Evolutionary conservation across 345 rosid genomes (phyloP), one percentile per base, ranked within the genome.

Genomic region (Euphorbia pulcherrima): DNA sequence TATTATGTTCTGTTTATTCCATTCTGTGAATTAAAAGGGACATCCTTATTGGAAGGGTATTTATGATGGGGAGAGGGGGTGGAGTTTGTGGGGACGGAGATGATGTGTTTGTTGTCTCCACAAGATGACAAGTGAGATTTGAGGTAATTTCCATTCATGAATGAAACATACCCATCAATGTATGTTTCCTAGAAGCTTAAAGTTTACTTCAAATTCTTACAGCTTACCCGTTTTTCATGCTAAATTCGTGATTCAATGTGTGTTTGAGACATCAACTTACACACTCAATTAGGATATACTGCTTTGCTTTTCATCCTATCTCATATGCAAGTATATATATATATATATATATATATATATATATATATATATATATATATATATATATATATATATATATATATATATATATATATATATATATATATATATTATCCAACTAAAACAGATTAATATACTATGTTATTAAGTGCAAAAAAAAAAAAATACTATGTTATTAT

Each of bases 91-190:
- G 71, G 51, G 70, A 52, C 61, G 58, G 62, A 46, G 63, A 71
- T 78, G 63, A 71, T 78, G 83, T 78, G 74, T 72, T 67, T 74
- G 72, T 67, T 82, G 83, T 85, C 86, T 67, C 74, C 86, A 77
- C 73, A 78, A 76, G 23, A 75, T 75, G 88, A 85, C 88, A 80
- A 80, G 58, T 29, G 67, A 79, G 69, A 65, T 71, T 70, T 79
- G 58, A 59, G 73, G 74, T 29, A 62, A 46, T 67, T 81, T 78
- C 78, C 79, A 66, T 69, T 79, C 79, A 81, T 70, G 60, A 75
- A 62, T 73, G 83, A 82, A 77, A 79, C 84, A 78, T 68, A 53
- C 72, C 72, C 77, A 65, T 70, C 75, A 75, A 50, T 47, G 7
- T 55, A 0, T 9, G 29, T 52, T 52, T 52, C 30, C 27, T n/a